Conservation (phyloP, 345 rosid genomes). For the Alliaria petiolata region DNA sequence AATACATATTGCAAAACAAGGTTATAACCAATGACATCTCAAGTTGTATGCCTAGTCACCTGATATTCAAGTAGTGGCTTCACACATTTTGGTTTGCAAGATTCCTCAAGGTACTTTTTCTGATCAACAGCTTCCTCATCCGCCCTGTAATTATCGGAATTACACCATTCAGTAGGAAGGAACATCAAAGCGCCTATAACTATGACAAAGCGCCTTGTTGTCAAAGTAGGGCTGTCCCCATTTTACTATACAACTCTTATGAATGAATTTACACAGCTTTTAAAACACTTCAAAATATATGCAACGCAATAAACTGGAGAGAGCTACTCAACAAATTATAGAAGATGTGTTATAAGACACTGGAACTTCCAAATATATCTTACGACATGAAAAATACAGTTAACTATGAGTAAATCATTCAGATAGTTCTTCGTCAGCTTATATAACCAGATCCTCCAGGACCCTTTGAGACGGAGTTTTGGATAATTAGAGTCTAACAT, state of each 20-base stretch:
- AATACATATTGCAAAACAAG: background rate
- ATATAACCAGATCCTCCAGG: background rate
- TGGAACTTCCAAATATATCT: background rate
- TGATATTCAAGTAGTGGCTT: conserved; percentile 45
- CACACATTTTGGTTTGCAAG: conserved; percentile 48
- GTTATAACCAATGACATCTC: background rate
- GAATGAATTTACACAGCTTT: background rate
- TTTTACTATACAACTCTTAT: background rate
- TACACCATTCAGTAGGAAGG: background rate
- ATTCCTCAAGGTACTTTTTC: conserved; percentile 45
- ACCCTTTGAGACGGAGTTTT: background rate
- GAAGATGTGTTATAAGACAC: no score
- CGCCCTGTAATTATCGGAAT: conserved; percentile 34
- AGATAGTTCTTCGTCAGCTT: background rate
- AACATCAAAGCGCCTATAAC: background rate
- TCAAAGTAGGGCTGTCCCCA: background rate
- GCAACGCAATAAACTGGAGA: background rate
- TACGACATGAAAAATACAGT: background rate
- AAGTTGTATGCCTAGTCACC: conserved; percentile 17
- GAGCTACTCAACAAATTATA: no score
- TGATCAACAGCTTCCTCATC: conserved; percentile 41
- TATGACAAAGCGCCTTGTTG: background rate
- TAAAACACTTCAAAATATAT: background rate
- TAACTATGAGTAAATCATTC: no score
- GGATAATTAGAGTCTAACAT: background rate